Percentiles rank a stretch among this genome's conserved stretches.
phyloP scores from a whole-genome alignment of 2,329 filamentous ascomycete species.

The Talaromyces sp. region DNA sequence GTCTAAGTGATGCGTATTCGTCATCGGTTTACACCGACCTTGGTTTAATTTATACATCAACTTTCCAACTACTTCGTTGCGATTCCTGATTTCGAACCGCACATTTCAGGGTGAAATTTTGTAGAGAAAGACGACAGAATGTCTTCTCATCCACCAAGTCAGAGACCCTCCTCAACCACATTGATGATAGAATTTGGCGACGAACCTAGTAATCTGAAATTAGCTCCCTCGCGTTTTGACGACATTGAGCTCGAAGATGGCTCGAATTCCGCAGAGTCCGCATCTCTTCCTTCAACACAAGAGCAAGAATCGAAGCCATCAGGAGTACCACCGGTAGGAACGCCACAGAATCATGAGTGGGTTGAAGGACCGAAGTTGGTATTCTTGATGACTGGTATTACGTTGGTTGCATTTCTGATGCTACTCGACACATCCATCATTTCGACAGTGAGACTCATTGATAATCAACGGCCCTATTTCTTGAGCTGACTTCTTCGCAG shows the following conservation, averaged over 20 bases:
- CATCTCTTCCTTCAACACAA: background rate
- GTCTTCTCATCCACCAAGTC: background rate
- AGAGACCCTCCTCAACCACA: slow-evolving; percentile 1
- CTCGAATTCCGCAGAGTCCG: background rate
- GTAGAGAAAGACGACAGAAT: background rate
- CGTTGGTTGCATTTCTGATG: slow-evolving; percentile 47
- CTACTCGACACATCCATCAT: slow-evolving; percentile 55
- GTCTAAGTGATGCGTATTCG: background rate
- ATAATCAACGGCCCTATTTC: background rate
- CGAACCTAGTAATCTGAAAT: background rate
- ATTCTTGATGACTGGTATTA: slow-evolving; percentile 36
- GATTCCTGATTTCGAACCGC: background rate
- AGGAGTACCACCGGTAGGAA: background rate
- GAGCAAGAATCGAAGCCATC: background rate
- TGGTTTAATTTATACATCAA: background rate
- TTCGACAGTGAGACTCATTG: slow-evolving; percentile 39
- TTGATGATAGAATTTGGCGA: background rate
- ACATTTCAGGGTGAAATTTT: background rate
- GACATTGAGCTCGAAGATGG: background rate
- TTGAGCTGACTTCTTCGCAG: slow-evolving; percentile 20
- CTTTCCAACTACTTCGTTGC: background rate
- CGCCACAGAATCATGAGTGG: slow-evolving; percentile 1
- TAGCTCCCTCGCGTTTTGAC: background rate
- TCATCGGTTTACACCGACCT: background rate
- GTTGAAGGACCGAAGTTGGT: slow-evolving; percentile 5